phyloP scores from a whole-genome alignment of 768 basidiomycete genomes.

The Lactarius trivialis region DNA sequence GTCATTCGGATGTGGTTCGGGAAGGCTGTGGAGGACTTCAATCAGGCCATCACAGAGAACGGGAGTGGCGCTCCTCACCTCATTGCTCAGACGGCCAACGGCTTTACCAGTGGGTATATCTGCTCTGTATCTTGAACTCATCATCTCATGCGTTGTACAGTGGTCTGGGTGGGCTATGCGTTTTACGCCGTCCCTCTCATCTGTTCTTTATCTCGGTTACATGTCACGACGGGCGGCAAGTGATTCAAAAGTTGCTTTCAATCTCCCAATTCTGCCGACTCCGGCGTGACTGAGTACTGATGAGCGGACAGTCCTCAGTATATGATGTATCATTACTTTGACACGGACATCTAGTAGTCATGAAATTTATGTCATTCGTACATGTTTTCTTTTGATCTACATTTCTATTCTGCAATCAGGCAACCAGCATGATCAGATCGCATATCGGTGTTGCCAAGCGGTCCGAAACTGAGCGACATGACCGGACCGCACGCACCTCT shows the following conservation, averaged over 20 bases:
- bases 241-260: slow-evolving; percentile 16
- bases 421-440: no score
- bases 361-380: not conserved
- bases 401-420: not conserved
- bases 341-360: not conserved
- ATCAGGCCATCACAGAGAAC: slow-evolving; percentile 47
- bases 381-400: not conserved
- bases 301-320: slow-evolving; percentile 3
- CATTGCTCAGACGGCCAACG: slow-evolving; percentile 58
- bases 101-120: slow-evolving; percentile 58
- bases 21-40: slow-evolving; percentile 74
- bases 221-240: slow-evolving; percentile 46
- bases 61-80: slow-evolving; percentile 52
- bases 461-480: no score
- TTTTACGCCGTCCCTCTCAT: slow-evolving; percentile 69
- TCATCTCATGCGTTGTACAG: slow-evolving; percentile 32
- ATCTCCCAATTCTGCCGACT: not conserved
- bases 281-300: slow-evolving; percentile 4
- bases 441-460: not conserved
- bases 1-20: slow-evolving; percentile 77
- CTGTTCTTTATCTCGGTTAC: slow-evolving; percentile 59
- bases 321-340: not conserved
- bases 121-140: not conserved
- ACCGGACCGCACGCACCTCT: no score
- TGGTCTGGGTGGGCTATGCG: slow-evolving; percentile 74